Evolutionary conservation across 495 filamentous ascomycete species (phyloP).

Genomic region (Podospora pseudopauciseta): DNA sequence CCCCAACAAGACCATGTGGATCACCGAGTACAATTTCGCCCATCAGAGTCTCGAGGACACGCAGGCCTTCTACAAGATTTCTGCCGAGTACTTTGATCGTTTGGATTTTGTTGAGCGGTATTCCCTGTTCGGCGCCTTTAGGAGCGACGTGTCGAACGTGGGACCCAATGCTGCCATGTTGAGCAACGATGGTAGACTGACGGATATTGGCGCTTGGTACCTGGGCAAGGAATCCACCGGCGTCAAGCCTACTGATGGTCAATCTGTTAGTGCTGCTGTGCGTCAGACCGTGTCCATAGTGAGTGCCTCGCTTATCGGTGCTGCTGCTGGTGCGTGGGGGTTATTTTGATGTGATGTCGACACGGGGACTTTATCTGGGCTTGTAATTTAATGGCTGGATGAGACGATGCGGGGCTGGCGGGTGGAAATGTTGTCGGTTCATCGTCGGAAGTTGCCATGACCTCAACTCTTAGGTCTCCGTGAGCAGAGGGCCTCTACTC

Average conservation of each 20-base stretch:
- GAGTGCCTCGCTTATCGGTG: neutral
- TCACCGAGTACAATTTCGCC: constrained; percentile 65
- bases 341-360: neutral
- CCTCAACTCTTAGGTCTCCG: too few relatives aligned
- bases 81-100: constrained; percentile 60
- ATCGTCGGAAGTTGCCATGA: too few relatives aligned
- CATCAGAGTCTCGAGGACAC: constrained; percentile 50
- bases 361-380: too few relatives aligned
- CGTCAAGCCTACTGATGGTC: constrained; percentile 19
- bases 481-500: too few relatives aligned
- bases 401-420: too few relatives aligned
- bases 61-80: constrained; percentile 62
- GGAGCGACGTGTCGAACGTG: constrained; percentile 61
- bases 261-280: constrained; percentile 1
- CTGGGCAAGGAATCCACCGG: constrained; percentile 54
- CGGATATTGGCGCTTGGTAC: constrained; percentile 74
- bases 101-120: constrained; percentile 59
- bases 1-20: constrained; percentile 61
- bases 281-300: neutral
- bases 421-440: too few relatives aligned
- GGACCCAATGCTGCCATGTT: constrained; percentile 66
- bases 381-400: too few relatives aligned
- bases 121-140: constrained; percentile 71
- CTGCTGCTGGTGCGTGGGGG: neutral
- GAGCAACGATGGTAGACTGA: constrained; percentile 56